Percentiles rank a stretch among this genome's conserved stretches.
Conservation (phyloP, 1,284 basidiomycete species). For the Ganoderma boninense region DNA sequence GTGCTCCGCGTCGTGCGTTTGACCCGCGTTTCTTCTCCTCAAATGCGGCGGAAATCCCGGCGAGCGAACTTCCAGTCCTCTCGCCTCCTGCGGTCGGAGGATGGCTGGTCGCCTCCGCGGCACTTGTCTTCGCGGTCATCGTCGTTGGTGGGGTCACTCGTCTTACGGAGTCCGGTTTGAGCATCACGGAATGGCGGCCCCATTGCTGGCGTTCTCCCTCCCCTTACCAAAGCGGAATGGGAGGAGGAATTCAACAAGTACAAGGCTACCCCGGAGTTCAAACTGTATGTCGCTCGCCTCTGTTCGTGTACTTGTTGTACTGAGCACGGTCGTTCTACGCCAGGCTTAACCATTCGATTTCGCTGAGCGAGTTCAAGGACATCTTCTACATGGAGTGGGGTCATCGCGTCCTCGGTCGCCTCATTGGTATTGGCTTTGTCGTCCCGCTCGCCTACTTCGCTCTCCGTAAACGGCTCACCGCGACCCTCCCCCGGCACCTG, state of each 20-base stretch:
- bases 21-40: slow-evolving; percentile 54
- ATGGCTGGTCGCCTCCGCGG: slow-evolving; percentile 88
- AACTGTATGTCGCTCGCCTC: slow-evolving; percentile 70
- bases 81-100: slow-evolving; percentile 80
- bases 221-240: slow-evolving; percentile 84
- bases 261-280: slow-evolving; percentile 94
- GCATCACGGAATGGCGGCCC: slow-evolving; percentile 99
- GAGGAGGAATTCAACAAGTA: slow-evolving; percentile 94
- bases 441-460: slow-evolving; percentile 85
- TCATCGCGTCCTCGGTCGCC: slow-evolving; percentile 92
- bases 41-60: slow-evolving; percentile 40
- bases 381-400: slow-evolving; percentile 99
- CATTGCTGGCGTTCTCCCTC: slow-evolving; percentile 90
- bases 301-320: neutral
- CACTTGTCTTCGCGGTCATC: slow-evolving; percentile 90
- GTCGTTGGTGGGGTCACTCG: slow-evolving; percentile 97
- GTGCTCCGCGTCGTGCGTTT: slow-evolving; percentile 32
- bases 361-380: slow-evolving; percentile 91
- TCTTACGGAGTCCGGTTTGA: slow-evolving; percentile 96
- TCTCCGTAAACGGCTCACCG: slow-evolving; percentile 71
- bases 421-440: slow-evolving; percentile 88
- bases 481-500: slow-evolving; percentile 69
- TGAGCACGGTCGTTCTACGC: neutral
- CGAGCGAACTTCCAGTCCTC: slow-evolving; percentile 59
- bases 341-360: slow-evolving; percentile 90